Evolutionary conservation across 495 filamentous ascomycete genomes (phyloP).

Genomic region (Penicillium roqueforti): DNA sequence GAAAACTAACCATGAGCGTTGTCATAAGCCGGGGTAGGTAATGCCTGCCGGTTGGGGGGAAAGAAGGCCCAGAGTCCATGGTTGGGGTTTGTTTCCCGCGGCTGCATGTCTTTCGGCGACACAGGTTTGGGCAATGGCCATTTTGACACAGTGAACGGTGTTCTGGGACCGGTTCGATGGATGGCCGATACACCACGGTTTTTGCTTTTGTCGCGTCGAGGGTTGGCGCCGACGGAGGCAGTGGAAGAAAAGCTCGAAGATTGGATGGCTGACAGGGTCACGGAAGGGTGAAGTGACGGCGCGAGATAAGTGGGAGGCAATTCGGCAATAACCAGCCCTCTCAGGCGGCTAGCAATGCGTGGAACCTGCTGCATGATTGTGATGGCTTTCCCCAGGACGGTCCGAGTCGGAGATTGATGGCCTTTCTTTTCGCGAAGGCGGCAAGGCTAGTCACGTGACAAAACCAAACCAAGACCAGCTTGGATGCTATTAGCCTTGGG

Average conservation of each 20-base stretch:
- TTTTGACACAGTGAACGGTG: constrained; percentile 64
- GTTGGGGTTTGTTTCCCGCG: constrained; percentile 51
- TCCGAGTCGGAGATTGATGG: constrained; percentile 11
- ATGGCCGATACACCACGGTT: constrained; percentile 75
- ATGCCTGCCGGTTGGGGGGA: constrained; percentile 54
- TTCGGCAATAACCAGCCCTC: constrained; percentile 31
- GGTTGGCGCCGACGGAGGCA: constrained; percentile 29
- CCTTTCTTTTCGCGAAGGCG: constrained; percentile 23
- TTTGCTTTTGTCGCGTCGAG: constrained; percentile 42
- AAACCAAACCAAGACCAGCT: not conserved
- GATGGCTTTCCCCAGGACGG: constrained; percentile 11
- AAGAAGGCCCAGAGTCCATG: constrained; percentile 98
- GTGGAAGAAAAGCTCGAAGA: constrained; percentile 47
- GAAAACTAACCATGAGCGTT: constrained; percentile 55
- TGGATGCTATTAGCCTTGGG: not conserved
- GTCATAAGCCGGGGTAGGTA: constrained; percentile 66
- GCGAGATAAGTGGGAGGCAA: constrained; percentile 44
- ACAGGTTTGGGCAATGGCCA: constrained; percentile 72
- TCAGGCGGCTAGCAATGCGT: constrained; percentile 11
- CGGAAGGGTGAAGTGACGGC: constrained; percentile 41
- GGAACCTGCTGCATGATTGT: constrained; percentile 38
- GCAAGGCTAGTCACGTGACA: constrained; percentile 19
- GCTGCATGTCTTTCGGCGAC: constrained; percentile 38
- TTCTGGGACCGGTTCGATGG: constrained; percentile 69
- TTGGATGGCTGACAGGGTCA: constrained; percentile 30